Evolutionary conservation across 495 filamentous ascomycete genomes (phyloP).

Genomic region (Pyrenopolyporus hunteri): DNA sequence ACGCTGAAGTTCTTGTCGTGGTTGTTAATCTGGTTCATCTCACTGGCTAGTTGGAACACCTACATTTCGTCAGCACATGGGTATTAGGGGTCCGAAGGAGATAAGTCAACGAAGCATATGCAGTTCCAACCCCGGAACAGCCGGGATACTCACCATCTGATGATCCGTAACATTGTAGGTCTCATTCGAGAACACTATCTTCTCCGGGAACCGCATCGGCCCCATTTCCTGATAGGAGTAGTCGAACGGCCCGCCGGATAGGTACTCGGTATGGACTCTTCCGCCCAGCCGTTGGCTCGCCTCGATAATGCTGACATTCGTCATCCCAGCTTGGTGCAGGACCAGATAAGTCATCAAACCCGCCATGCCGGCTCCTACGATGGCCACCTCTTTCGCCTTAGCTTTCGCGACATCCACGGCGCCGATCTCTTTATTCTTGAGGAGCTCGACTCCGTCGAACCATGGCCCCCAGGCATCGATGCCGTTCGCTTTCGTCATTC

Average conservation of each 20-base stretch:
- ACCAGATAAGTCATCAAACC: slow-evolving; percentile 63
- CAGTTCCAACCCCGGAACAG: no score
- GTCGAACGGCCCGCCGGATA: slow-evolving; percentile 64
- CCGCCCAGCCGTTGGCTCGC: slow-evolving; percentile 51
- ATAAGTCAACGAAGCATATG: slow-evolving; percentile 50
- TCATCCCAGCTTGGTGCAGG: slow-evolving; percentile 48
- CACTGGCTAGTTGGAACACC: slow-evolving; percentile 65
- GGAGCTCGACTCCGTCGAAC: slow-evolving; percentile 71
- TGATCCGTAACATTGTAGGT: slow-evolving; percentile 63
- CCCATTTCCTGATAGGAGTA: slow-evolving; percentile 82
- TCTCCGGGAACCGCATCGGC: slow-evolving; percentile 69
- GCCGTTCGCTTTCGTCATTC: slow-evolving; percentile 54
- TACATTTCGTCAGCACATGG: slow-evolving; percentile 4
- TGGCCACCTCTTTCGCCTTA: slow-evolving; percentile 63
- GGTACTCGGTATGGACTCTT: slow-evolving; percentile 67
- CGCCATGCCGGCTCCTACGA: slow-evolving; percentile 72
- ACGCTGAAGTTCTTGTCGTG: slow-evolving; percentile 58
- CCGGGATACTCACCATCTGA: slow-evolving; percentile 56
- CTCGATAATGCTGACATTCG: slow-evolving; percentile 50
- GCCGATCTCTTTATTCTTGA: slow-evolving; percentile 60
- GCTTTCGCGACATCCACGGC: slow-evolving; percentile 58
- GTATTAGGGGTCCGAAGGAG: slow-evolving; percentile 48
- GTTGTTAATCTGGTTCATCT: slow-evolving; percentile 64
- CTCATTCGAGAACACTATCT: slow-evolving; percentile 58
- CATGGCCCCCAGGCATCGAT: slow-evolving; percentile 69